Base-by-base conservation (phyloP, 2,329 filamentous ascomycete genomes). In the Niveomyces coronatus region DNA sequence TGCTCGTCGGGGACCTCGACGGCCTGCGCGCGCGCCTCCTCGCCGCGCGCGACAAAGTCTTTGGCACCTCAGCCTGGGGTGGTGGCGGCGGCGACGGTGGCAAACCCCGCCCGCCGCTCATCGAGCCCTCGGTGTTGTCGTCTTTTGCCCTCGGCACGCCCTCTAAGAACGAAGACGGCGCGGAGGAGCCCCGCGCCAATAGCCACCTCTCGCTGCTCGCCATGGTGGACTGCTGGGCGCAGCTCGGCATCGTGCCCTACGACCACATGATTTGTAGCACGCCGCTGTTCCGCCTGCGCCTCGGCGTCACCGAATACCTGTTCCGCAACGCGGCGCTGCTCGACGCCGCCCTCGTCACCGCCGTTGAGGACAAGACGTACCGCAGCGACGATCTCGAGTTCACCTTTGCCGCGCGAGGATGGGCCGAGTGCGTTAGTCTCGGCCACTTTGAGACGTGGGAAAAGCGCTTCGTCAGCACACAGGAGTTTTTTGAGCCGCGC, bases 231-330 rank as follows among this genome's bases (percentile, higher is more conserved):
- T 96, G 89, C 63, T 98, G 91, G 91, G 91, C 85, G 55, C 85
- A 85, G 48, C 72, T 96, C 31, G 83, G 79, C 23, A 98, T 95
- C 51, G 83, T 93, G 33, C 91, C 91, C 1, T 98, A 98, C 60
- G 89, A 98, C 61, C 93, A 98, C 67, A 98, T 98, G 88, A 93
- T 98, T 49, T 98, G 91, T 66, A 94, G 87, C 38, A 98, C 91
- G 27, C 91, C 91, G 65, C 76, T 96, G 32, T 98, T 98, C 68
- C 83, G 91, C 35, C 76, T 98, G 47, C 95, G 91, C 77, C 74
- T 98, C 23, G 91, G 91, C 40, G 93, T 95, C n/a, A 89, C 88
- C 1, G 91, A 98, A 63, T 89, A 94, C 56, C 70, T 98, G 26
- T 98, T 95, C 67, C 81, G 87, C 47, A 87, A 88, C 52, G 71